Evolutionary conservation across 441 rosid species (phyloP).

Genomic region (Kokia cookei): DNA sequence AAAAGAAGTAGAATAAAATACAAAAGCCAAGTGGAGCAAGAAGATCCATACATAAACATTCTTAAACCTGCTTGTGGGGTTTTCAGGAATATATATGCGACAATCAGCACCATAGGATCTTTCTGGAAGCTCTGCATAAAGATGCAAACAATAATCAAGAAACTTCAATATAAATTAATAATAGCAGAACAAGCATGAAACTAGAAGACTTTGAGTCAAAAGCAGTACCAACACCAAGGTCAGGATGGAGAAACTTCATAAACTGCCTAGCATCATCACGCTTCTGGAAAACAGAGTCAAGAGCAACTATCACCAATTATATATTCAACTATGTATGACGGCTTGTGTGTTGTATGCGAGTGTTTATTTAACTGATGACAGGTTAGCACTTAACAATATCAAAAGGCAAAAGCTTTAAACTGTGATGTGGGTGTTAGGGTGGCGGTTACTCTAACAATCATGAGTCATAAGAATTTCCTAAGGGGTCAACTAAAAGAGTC

Average conservation of each 20-base stretch:
- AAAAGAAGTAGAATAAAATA: background rate
- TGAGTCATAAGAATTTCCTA: background rate
- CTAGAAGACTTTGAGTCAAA: background rate
- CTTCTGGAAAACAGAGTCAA: constrained; percentile 41
- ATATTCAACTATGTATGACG: background rate
- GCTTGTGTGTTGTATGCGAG: background rate
- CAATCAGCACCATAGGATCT: constrained; percentile 98
- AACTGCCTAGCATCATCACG: constrained; percentile 98
- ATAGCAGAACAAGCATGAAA: background rate
- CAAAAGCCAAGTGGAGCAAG: constrained; percentile 24
- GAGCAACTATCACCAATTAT: constrained; percentile 18
- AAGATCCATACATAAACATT: constrained; percentile 97
- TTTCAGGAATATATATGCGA: constrained; percentile 78
- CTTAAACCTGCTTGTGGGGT: constrained; percentile 97
- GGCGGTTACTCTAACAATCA: background rate
- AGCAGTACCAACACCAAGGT: constrained; percentile 90
- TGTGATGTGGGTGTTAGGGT: background rate
- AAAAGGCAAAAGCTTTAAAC: background rate
- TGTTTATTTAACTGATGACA: background rate
- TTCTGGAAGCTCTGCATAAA: constrained; percentile 91
- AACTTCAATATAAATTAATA: background rate
- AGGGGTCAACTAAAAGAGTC: background rate
- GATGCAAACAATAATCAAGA: background rate
- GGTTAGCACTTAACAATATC: background rate
- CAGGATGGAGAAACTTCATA: constrained; percentile 98